phyloP scores from a whole-genome alignment of 176 grass and related monocot genomes.

The Aegilops bicornis region DNA sequence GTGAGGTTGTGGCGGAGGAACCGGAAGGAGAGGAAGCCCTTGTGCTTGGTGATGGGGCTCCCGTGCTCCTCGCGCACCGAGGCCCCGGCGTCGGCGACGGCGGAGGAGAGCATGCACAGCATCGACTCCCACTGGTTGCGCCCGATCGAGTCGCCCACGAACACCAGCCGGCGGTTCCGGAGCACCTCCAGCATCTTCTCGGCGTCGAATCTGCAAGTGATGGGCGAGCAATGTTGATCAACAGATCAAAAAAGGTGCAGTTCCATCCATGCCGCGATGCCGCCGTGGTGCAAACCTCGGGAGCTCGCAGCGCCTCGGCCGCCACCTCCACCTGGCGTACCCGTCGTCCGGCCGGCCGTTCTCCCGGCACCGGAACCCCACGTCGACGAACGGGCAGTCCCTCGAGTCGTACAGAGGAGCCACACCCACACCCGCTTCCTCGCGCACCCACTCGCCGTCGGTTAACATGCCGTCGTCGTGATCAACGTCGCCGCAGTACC shows the following conservation, averaged over 20 bases:
- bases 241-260: no score
- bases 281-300: slow-evolving; percentile 29
- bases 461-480: slow-evolving; percentile 5
- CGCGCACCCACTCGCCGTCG: slow-evolving; percentile 52
- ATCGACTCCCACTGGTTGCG: slow-evolving; percentile 85
- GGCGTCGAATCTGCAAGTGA: slow-evolving; percentile 38
- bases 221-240: no score
- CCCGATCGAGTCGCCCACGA: slow-evolving; percentile 73
- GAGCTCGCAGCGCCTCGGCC: slow-evolving; percentile 41
- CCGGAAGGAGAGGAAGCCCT: slow-evolving; percentile 53
- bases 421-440: not conserved
- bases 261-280: no score
- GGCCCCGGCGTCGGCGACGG: not conserved
- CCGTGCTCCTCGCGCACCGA: slow-evolving; percentile 61
- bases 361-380: slow-evolving; percentile 62
- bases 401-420: slow-evolving; percentile 37
- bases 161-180: slow-evolving; percentile 47
- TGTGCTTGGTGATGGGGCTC: slow-evolving; percentile 67
- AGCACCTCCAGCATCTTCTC: slow-evolving; percentile 40
- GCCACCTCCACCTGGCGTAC: slow-evolving; percentile 64
- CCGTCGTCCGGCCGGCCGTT: slow-evolving; percentile 54
- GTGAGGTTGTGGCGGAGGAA: slow-evolving; percentile 58
- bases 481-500: slow-evolving; percentile 15
- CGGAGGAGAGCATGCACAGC: slow-evolving; percentile 63
- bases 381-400: slow-evolving; percentile 52